Conservation (phyloP, 306 rosid genomes). For the Alnus glutinosa region DNA sequence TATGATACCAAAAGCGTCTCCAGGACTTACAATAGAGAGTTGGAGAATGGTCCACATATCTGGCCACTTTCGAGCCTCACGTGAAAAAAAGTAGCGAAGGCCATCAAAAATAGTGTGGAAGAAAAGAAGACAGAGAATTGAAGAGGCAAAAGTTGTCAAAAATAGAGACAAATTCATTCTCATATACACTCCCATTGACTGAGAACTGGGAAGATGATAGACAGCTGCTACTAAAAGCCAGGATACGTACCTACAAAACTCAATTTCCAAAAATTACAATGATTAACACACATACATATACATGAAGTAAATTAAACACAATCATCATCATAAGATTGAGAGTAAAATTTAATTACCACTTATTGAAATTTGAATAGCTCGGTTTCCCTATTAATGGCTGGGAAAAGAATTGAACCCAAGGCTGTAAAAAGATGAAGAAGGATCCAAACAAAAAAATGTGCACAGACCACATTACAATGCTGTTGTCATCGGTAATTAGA, state of each 20-base stretch:
- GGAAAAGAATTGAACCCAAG: slow-evolving; percentile 28
- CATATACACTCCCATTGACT: slow-evolving; percentile 85
- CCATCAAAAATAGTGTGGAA: slow-evolving; percentile 78
- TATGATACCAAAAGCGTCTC: background rate
- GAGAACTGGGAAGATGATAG: no score
- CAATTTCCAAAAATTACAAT: background rate
- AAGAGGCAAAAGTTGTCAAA: slow-evolving; percentile 73
- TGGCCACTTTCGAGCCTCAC: slow-evolving; percentile 87
- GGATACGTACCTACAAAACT: slow-evolving; percentile 66
- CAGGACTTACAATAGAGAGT: slow-evolving; percentile 73
- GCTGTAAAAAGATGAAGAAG: slow-evolving; percentile 94
- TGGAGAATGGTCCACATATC: slow-evolving; percentile 77
- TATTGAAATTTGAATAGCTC: slow-evolving; percentile 92
- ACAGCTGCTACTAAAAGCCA: slow-evolving; percentile 93
- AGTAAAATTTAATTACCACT: slow-evolving; percentile 70
- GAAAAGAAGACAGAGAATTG: slow-evolving; percentile 73
- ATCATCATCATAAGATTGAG: background rate
- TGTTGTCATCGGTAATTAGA: slow-evolving; percentile 83
- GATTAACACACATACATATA: no score
- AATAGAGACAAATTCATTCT: slow-evolving; percentile 87
- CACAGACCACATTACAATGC: slow-evolving; percentile 92
- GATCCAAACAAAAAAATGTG: slow-evolving; percentile 77
- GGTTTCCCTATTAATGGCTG: slow-evolving; percentile 93
- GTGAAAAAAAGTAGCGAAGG: slow-evolving; percentile 84
- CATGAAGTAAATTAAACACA: no score